Conservation (phyloP, 2,329 filamentous ascomycete species). For the Emmonsiellopsis sp. region DNA sequence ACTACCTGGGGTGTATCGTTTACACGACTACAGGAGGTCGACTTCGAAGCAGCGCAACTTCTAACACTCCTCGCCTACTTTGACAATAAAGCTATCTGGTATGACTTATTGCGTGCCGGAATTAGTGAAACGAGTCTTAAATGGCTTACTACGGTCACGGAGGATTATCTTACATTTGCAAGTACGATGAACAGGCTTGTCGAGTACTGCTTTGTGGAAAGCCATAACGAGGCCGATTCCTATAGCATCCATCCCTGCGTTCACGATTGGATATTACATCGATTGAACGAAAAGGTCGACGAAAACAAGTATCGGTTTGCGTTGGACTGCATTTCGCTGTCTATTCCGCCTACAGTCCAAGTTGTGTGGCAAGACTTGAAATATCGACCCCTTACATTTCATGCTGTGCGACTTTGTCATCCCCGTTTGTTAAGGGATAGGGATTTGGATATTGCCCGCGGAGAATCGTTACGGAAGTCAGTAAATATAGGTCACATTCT, state of each 20-base stretch:
- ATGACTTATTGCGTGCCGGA: constrained; percentile 25
- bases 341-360: no score
- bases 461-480: no score
- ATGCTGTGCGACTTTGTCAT: no score
- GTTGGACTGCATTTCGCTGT: background rate
- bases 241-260: background rate
- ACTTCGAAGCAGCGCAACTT: constrained; percentile 22
- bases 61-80: constrained; percentile 37
- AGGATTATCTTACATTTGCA: background rate
- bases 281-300: background rate
- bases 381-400: no score
- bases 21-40: constrained; percentile 24
- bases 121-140: background rate
- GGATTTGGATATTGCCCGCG: no score
- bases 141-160: background rate
- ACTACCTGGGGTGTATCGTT: constrained; percentile 29
- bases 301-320: background rate
- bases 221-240: background rate
- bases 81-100: constrained; percentile 37
- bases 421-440: no score
- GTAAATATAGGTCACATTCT: no score
- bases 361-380: no score
- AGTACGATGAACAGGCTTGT: background rate
- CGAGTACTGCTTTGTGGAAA: background rate
- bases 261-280: background rate